These are phyloP conservation scores for Rhizopus arrhizus DNA, from an alignment of 371 early-diverging fungal genomes.

Conservation along the genomic window DNA sequence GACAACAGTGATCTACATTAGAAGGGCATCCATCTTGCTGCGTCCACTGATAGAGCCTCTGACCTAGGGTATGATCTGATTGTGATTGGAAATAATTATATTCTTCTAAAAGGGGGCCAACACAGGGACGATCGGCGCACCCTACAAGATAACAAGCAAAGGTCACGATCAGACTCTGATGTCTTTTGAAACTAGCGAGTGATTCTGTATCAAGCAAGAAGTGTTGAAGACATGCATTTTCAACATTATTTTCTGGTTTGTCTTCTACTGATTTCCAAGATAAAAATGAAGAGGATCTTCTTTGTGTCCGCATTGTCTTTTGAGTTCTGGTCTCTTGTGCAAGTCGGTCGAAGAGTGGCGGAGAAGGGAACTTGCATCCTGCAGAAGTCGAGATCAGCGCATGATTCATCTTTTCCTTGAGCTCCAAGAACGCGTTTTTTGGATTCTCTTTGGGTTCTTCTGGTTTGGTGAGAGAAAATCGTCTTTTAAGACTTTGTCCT, in stretches of 20 bases:
- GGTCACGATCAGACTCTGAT: conserved; percentile 60
- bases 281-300: conserved; percentile 6
- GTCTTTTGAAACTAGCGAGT: conserved; percentile 54
- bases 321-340: conserved; percentile 30
- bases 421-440: conserved; percentile 26
- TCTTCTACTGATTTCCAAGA: conserved; percentile 1
- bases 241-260: too few relatives aligned
- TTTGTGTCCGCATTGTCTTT: conserved; percentile 4
- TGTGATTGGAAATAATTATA: conserved; percentile 57
- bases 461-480: conserved; percentile 3
- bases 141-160: conserved; percentile 51
- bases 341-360: conserved; percentile 55
- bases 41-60: conserved; percentile 37
- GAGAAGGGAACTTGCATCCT: conserved; percentile 57
- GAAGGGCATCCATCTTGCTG: neutral
- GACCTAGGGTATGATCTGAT: conserved; percentile 57
- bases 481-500: conserved; percentile 5
- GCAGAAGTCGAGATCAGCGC: conserved; percentile 65
- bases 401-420: conserved; percentile 52
- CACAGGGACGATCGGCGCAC: conserved; percentile 57
- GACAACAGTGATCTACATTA: too few relatives aligned
- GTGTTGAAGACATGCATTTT: conserved; percentile 45
- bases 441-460: neutral
- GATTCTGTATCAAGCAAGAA: conserved; percentile 61
- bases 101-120: conserved; percentile 54